phyloP scores from a whole-genome alignment of 306 rosid species.

The Quercus ilex region DNA sequence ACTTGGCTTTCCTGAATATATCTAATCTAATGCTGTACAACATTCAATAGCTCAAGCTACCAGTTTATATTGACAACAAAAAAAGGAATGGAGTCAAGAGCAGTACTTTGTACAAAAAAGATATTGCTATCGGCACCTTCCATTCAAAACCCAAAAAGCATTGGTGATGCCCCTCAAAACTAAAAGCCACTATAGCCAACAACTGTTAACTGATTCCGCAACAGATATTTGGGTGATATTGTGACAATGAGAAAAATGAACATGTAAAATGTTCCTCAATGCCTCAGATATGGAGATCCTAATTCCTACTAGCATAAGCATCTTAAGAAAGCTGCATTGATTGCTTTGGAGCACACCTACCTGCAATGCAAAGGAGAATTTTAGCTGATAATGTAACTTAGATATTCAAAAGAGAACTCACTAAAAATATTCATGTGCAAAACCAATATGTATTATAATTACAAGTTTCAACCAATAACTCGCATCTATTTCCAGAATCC shows the following conservation, averaged over 20 bases:
- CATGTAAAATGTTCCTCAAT: not conserved
- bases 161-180: not conserved
- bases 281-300: not conserved
- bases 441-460: not conserved
- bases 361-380: not conserved
- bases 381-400: not conserved
- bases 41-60: not conserved
- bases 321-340: not conserved
- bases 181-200: not conserved
- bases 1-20: not conserved
- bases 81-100: not conserved
- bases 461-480: not conserved
- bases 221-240: not conserved
- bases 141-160: not conserved
- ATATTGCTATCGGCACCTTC: not conserved
- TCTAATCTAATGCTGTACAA: constrained; percentile 4
- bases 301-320: not conserved
- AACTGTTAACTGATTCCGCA: not conserved
- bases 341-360: not conserved
- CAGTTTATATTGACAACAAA: not conserved
- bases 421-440: not conserved
- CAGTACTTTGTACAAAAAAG: not conserved
- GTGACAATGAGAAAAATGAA: not conserved
- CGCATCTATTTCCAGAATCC: not conserved
- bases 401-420: not conserved